Base-by-base conservation (phyloP, 2,329 filamentous ascomycete species). In the Ophiobolus disseminans region DNA sequence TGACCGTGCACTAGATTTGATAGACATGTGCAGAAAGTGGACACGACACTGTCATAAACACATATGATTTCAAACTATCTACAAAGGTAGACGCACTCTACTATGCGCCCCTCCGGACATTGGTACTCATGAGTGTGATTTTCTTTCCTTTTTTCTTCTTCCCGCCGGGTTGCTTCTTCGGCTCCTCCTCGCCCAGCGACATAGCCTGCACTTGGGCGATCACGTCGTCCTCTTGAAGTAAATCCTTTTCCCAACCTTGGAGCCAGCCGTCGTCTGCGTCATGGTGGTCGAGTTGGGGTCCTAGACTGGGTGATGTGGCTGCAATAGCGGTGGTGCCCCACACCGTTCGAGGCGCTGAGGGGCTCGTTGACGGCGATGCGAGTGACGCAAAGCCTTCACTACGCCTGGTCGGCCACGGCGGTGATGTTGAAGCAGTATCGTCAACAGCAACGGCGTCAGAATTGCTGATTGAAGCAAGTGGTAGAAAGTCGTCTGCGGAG, bases 321-420 rank as follows among this genome's bases (percentile, higher is more conserved):
- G 77, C 66, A 2, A 96, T 76, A 0, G 82, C 85, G 3, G 83
- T 80, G 0, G 93, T 97, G n/a, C 93, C 93, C 93, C 93, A 97
- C 0, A 97, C 90, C 0, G 93, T 97, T 53, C 86, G 86, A 31
- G 83, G 79, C 0, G 85, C 84, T 5, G 85, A 86, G 0, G 92
- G 91, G 54, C 89, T 95, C 1, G 89, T 92, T 3, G 90, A 92
- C 59, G 92, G 86, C 1, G 86, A 87, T 0, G 89, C 88, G 17
- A 96, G 75, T 2, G 84, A 83, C 25, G 82, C 82, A 61, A 90
- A 91, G 13, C 70, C 70, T 35, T 73, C 62, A 30, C 82, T 82
- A 1, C 83, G 82, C 8, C 84, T 81, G 4, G 82, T 78, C 9
- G 68, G 69, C 60, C 76, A 81, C 1, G 78, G 79, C 14, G 79